A percentile compares a stretch with the other conserved stretches of the same genome.
Evolutionary conservation across 1,139 yeast genomes (phyloP).

Genomic region (Scheffersomyces titani): DNA sequence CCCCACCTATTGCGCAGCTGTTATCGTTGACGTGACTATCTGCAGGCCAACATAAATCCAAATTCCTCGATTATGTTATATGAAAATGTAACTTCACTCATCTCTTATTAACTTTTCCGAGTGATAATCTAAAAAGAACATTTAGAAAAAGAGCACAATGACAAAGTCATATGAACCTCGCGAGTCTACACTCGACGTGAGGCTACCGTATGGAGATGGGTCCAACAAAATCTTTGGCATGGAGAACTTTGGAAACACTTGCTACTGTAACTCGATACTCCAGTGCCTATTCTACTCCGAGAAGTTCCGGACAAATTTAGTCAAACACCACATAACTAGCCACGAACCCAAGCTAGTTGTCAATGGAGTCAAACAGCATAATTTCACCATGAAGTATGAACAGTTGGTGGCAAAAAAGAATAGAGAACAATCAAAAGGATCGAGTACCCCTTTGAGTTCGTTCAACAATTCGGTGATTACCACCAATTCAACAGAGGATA

Average conservation of each 20-base stretch:
- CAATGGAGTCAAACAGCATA: constrained; percentile 47
- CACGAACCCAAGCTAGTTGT: constrained; percentile 42
- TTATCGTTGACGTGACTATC: neutral
- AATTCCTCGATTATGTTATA: neutral
- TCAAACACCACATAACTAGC: constrained; percentile 29
- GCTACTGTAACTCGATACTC: constrained; percentile 89
- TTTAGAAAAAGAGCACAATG: neutral
- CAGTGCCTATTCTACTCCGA: constrained; percentile 83
- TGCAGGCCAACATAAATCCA: neutral
- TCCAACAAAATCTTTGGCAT: constrained; percentile 80
- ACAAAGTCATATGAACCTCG: neutral
- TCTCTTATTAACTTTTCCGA: neutral
- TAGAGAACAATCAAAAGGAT: constrained; percentile 35
- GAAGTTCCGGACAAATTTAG: constrained; percentile 62
- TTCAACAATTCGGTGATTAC: neutral
- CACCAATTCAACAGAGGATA: constrained; percentile 17
- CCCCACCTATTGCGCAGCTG: neutral
- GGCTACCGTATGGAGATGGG: constrained; percentile 60
- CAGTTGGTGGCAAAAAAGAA: constrained; percentile 37
- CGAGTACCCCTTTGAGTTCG: neutral
- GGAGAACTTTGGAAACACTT: constrained; percentile 94
- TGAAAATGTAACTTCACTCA: neutral
- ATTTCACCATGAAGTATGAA: constrained; percentile 48
- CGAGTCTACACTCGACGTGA: neutral
- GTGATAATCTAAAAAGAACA: too few relatives aligned